A percentile compares a stretch with the other conserved stretches of the same genome.
phyloP scores from a whole-genome alignment of 208 protist genomes.

The Acanthamoeba castellanii region DNA sequence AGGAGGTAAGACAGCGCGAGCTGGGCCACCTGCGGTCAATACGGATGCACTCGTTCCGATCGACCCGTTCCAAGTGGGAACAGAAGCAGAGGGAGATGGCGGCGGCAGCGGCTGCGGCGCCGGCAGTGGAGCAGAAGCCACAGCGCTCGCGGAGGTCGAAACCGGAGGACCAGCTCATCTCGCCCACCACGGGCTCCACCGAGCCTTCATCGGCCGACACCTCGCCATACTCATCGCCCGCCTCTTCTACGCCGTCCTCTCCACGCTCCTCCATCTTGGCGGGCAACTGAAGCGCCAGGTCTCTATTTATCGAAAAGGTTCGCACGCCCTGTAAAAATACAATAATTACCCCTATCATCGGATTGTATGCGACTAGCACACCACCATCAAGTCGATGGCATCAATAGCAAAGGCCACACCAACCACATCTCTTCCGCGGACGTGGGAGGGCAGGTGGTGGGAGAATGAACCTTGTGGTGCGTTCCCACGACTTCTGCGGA shows the following conservation, averaged over 20 bases:
- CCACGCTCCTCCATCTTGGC: no score
- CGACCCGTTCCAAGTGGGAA: conserved; percentile 24
- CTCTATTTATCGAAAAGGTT: no score
- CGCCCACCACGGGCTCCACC: neutral
- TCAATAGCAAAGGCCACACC: no score
- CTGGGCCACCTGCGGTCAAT: conserved; percentile 15
- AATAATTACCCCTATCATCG: no score
- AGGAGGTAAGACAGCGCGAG: neutral
- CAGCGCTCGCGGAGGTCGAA: neutral
- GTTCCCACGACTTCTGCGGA: no score
- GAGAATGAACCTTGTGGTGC: no score
- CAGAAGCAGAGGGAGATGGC: conserved; percentile 25
- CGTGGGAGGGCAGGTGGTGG: no score
- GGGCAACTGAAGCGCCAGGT: no score
- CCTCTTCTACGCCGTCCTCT: neutral
- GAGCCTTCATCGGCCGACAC: neutral
- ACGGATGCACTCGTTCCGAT: conserved; percentile 40
- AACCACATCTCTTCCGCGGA: no score
- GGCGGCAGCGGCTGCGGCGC: neutral
- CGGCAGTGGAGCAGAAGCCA: neutral
- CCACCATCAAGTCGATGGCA: no score
- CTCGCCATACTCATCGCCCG: neutral
- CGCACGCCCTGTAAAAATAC: no score
- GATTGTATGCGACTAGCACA: no score
- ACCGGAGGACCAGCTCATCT: neutral